Conservation (phyloP, 2,329 filamentous ascomycete genomes). For the Albifimbria verrucaria region DNA sequence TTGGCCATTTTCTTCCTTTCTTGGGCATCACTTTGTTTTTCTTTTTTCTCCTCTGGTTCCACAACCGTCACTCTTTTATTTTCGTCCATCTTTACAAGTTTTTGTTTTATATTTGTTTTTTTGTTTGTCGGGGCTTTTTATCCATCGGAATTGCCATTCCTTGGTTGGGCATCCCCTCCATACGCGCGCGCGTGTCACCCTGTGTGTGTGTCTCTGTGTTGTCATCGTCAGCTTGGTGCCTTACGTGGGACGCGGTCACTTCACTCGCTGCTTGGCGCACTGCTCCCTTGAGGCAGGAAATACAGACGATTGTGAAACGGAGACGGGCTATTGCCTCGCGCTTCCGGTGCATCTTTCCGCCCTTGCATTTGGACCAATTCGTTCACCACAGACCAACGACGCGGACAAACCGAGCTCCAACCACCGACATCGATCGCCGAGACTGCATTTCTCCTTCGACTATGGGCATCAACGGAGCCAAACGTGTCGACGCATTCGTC, state of each 20-base stretch:
- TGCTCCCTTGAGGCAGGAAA: background rate
- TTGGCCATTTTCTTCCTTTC: too few species aligned
- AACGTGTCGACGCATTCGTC: constrained; percentile 10
- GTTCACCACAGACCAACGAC: background rate
- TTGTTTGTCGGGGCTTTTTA: background rate
- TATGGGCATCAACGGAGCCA: constrained; percentile 19
- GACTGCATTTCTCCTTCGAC: constrained; percentile 9
- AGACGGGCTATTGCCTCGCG: too few species aligned
- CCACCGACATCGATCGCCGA: background rate
- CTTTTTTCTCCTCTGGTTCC: background rate
- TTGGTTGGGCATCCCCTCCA: background rate
- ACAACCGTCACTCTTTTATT: background rate
- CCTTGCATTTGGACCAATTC: background rate
- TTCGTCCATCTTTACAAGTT: too few species aligned
- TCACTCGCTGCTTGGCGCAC: background rate
- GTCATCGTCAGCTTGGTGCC: background rate
- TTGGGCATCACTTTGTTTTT: background rate
- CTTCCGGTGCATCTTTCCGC: too few species aligned
- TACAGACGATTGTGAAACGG: background rate
- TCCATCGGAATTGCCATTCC: background rate
- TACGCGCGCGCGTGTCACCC: background rate
- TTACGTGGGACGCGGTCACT: background rate
- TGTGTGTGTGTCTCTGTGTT: too few species aligned
- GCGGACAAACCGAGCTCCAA: background rate
- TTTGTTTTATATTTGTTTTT: background rate